These are phyloP conservation scores for Gossypium sturtianum DNA, from an alignment of 345 rosid species.

Conservation along the genomic window DNA sequence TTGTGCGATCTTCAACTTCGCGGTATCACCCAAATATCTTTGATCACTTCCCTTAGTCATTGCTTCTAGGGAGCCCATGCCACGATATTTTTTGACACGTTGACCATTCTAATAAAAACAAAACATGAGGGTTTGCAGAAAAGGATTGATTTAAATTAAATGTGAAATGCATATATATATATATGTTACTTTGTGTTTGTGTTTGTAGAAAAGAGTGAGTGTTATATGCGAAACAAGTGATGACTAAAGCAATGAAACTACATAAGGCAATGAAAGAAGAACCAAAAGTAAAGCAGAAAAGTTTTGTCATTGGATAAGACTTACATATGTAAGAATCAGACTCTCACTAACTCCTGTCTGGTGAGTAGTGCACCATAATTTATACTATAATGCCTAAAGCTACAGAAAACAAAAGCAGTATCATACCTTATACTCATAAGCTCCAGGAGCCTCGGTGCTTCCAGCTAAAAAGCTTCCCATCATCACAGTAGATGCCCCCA, in stretches of 20 bases:
- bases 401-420: background rate
- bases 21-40: slow-evolving; percentile 78
- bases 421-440: slow-evolving; percentile 54
- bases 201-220: background rate
- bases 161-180: background rate
- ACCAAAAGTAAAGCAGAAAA: background rate
- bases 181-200: background rate
- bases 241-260: too few relatives aligned
- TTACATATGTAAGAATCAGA: background rate
- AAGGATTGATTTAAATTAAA: background rate
- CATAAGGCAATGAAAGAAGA: background rate
- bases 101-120: slow-evolving; percentile 44
- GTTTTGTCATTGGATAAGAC: background rate
- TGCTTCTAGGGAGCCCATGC: slow-evolving; percentile 98
- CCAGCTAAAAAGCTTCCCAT: slow-evolving; percentile 97
- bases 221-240: background rate
- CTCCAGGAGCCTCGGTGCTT: slow-evolving; percentile 86
- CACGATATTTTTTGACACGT: slow-evolving; percentile 72
- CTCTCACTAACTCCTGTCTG: background rate
- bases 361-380: background rate
- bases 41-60: slow-evolving; percentile 96
- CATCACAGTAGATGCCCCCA: slow-evolving; percentile 97
- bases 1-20: slow-evolving; percentile 92
- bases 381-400: background rate
- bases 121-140: background rate